phyloP scores from a whole-genome alignment of 1,139 yeast species.

The Suhomyces anneliseae region DNA sequence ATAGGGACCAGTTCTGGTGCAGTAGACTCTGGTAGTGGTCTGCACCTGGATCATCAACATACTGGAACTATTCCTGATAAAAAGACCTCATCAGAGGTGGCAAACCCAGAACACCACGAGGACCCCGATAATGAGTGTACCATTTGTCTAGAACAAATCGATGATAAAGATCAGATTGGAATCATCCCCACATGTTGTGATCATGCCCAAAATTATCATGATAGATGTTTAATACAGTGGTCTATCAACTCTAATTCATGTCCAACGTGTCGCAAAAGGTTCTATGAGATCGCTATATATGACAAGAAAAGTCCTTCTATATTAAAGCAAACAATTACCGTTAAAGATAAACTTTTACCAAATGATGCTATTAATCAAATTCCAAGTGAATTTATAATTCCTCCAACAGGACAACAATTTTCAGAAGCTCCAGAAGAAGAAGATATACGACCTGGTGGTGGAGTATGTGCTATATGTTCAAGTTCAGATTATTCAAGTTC shows the following conservation, averaged over 20 bases:
- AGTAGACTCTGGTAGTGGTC: no score
- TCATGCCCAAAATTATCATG: conserved; percentile 42
- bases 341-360: conserved; percentile 34
- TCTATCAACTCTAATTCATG: conserved; percentile 50
- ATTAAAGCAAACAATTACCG: conserved; percentile 13
- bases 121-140: conserved; percentile 40
- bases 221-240: conserved; percentile 48
- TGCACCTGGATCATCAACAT: no score
- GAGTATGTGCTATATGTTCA: conserved; percentile 39
- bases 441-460: conserved; percentile 7
- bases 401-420: conserved; percentile 13
- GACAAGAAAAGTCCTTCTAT: conserved; percentile 8
- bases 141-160: conserved; percentile 47
- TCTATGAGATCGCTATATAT: conserved; percentile 28
- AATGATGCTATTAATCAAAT: conserved; percentile 43
- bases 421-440: conserved; percentile 1
- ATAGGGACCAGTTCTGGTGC: no score
- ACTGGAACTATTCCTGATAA: no score
- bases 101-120: conserved; percentile 1
- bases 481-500: conserved; percentile 32
- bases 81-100: neutral
- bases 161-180: conserved; percentile 28
- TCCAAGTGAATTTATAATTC: conserved; percentile 38
- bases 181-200: conserved; percentile 37
- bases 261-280: conserved; percentile 50